These are phyloP conservation scores for Ascochyta viciae-villosae DNA, from an alignment of 2,329 filamentous ascomycete species.

Conservation along the genomic window DNA sequence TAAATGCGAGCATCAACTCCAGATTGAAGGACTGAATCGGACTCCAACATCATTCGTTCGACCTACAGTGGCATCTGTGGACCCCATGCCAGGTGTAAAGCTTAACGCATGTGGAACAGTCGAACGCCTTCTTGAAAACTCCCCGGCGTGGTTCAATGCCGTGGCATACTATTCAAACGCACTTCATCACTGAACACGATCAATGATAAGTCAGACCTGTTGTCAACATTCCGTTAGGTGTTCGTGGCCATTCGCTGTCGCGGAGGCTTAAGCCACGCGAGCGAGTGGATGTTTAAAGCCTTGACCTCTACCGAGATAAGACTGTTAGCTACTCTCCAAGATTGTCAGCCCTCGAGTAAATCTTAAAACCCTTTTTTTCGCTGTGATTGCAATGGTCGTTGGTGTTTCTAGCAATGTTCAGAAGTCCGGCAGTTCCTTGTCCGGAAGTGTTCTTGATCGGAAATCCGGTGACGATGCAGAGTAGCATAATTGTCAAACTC, in stretches of 20 bases:
- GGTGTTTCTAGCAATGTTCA: not conserved
- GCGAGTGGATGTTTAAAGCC: not conserved
- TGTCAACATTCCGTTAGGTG: not conserved
- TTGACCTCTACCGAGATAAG: not conserved
- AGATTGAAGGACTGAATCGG: too few relatives aligned
- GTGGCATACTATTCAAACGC: too few relatives aligned
- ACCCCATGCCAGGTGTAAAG: too few relatives aligned
- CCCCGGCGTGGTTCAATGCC: too few relatives aligned
- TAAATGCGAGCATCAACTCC: too few relatives aligned
- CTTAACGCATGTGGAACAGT: too few relatives aligned
- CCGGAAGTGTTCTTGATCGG: not conserved
- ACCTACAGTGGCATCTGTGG: too few relatives aligned
- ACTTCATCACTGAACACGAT: too few relatives aligned
- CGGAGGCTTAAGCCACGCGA: not conserved
- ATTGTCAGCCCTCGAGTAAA: not conserved
- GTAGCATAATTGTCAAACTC: not conserved
- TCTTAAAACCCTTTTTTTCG: not conserved
- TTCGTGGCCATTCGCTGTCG: not conserved
- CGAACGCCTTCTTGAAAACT: too few relatives aligned
- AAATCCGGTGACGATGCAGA: not conserved
- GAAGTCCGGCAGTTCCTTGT: not conserved
- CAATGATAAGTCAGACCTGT: not conserved
- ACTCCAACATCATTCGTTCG: too few relatives aligned
- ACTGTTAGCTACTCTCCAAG: not conserved
- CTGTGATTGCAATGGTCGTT: not conserved